Evolutionary conservation across 768 basidiomycete genomes (phyloP).

Genomic region (Mycena olivaceomarginata): DNA sequence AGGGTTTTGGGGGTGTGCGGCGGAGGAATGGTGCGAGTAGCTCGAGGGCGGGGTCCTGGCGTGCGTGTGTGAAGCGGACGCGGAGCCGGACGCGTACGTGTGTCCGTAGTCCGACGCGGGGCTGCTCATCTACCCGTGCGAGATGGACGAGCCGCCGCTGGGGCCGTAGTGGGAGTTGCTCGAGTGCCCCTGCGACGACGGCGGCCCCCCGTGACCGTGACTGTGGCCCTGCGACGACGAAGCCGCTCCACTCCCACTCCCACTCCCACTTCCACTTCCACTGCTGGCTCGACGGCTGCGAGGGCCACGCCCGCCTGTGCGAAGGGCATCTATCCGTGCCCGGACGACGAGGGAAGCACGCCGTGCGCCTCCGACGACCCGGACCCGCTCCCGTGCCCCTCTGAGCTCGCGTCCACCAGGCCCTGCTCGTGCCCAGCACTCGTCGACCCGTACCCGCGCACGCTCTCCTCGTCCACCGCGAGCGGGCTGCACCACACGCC

Average conservation of each 20-base stretch:
- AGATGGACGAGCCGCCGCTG: neutral
- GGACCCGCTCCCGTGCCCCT: too few relatives aligned
- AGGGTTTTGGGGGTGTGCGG: neutral
- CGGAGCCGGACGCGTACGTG: neutral
- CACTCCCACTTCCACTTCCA: neutral
- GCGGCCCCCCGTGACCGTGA: neutral
- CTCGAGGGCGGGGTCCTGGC: constrained; percentile 23
- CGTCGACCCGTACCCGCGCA: too few relatives aligned
- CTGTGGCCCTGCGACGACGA: neutral
- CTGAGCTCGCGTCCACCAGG: too few relatives aligned
- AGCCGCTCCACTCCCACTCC: neutral
- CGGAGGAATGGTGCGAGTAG: neutral
- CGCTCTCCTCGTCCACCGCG: too few relatives aligned
- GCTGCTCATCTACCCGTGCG: neutral
- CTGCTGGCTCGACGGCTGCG: neutral
- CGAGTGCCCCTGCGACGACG: neutral
- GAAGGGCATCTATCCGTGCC: neutral
- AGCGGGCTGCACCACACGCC: too few relatives aligned
- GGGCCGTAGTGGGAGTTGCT: neutral
- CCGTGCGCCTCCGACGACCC: too few relatives aligned
- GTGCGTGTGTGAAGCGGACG: neutral
- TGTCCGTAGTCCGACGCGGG: neutral
- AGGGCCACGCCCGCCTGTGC: constrained; percentile 6
- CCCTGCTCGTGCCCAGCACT: too few relatives aligned
- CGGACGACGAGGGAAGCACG: neutral